phyloP scores from a whole-genome alignment of 441 rosid species.

The Codiaeum variegatum region DNA sequence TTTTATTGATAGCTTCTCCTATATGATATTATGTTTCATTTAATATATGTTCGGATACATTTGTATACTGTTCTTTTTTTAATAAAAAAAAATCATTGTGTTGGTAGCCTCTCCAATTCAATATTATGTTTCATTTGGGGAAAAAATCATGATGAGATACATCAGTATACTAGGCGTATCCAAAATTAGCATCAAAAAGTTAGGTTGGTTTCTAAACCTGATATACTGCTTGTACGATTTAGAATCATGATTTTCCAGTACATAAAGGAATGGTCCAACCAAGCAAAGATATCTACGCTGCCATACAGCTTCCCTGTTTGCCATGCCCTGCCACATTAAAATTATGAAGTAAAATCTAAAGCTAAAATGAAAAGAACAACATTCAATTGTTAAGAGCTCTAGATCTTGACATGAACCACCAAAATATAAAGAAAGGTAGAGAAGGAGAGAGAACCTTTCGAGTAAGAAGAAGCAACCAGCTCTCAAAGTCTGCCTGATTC shows the following conservation, averaged over 20 bases:
- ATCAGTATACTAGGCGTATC: background rate
- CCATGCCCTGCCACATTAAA: slow-evolving; percentile 62
- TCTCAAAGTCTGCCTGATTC: slow-evolving; percentile 94
- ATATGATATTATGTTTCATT: too few relatives aligned
- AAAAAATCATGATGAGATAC: background rate
- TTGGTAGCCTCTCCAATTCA: background rate
- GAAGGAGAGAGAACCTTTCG: slow-evolving; percentile 61
- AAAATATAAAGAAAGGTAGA: background rate
- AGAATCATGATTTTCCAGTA: slow-evolving; percentile 69
- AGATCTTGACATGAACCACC: background rate
- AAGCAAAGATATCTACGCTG: slow-evolving; percentile 78
- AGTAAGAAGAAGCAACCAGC: slow-evolving; percentile 75
- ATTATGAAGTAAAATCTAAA: slow-evolving; percentile 14
- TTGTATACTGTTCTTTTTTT: background rate
- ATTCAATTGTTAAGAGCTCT: background rate
- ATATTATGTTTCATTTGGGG: background rate
- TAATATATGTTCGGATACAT: slow-evolving; percentile 3
- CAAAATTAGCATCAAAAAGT: slow-evolving; percentile 19
- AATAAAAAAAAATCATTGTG: background rate
- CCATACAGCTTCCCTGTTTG: slow-evolving; percentile 94
- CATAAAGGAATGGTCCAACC: slow-evolving; percentile 87
- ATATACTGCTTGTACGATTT: slow-evolving; percentile 81
- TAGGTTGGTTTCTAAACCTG: slow-evolving; percentile 52
- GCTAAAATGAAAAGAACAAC: slow-evolving; percentile 13
- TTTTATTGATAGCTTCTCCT: background rate